A percentile compares a stretch with the other conserved stretches of the same genome.
Evolutionary conservation across 768 basidiomycete genomes (phyloP).

Genomic region (Russula dissimulans): DNA sequence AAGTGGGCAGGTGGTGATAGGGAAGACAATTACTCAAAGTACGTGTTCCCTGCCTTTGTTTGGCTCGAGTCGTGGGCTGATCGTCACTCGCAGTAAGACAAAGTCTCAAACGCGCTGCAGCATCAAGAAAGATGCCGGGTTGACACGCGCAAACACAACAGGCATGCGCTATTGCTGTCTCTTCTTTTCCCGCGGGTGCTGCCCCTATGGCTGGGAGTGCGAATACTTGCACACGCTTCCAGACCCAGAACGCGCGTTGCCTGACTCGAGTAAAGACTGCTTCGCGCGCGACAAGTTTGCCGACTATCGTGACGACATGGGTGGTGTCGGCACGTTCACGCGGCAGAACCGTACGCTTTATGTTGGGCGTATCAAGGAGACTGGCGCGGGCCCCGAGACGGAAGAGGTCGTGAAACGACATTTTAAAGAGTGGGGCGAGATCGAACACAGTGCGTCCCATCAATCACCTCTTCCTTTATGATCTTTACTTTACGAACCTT

Average conservation of each 20-base stretch:
- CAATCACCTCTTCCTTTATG: neutral
- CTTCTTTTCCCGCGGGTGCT: slow-evolving; percentile 94
- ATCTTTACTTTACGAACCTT: neutral
- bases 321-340: slow-evolving; percentile 95
- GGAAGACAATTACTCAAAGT: slow-evolving; percentile 96
- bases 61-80: slow-evolving; percentile 8
- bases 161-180: slow-evolving; percentile 90
- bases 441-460: slow-evolving; percentile 70
- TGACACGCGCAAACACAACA: slow-evolving; percentile 91
- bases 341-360: slow-evolving; percentile 92
- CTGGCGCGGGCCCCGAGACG: slow-evolving; percentile 78
- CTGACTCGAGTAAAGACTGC: slow-evolving; percentile 92
- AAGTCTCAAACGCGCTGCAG: slow-evolving; percentile 91
- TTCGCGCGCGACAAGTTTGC: slow-evolving; percentile 96
- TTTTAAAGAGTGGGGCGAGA: slow-evolving; percentile 93
- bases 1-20: slow-evolving; percentile 99
- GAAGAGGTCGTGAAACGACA: slow-evolving; percentile 86
- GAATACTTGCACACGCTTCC: slow-evolving; percentile 91
- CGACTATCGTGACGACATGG: slow-evolving; percentile 99
- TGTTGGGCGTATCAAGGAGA: slow-evolving; percentile 89
- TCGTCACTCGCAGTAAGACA: slow-evolving; percentile 52
- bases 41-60: slow-evolving; percentile 24
- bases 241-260: slow-evolving; percentile 52
- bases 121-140: slow-evolving; percentile 80
- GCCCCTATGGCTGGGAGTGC: slow-evolving; percentile 98